phyloP scores from a whole-genome alignment of 2,329 filamentous ascomycete species.

The Paracorniculantispora psalliotae region DNA sequence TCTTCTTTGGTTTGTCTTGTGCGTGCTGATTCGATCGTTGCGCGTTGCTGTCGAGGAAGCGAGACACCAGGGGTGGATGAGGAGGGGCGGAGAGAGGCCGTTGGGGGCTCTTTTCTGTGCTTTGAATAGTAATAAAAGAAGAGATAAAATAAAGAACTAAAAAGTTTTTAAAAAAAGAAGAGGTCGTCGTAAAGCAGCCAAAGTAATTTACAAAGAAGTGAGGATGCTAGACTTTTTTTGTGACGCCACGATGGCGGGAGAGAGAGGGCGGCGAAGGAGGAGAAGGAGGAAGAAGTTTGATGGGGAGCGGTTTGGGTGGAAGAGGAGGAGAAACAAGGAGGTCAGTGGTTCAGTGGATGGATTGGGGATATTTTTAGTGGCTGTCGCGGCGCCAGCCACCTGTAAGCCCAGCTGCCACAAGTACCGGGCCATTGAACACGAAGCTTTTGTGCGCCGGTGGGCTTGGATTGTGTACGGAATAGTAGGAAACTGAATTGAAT shows the following conservation, averaged over 20 bases:
- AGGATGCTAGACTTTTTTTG: conserved; percentile 10
- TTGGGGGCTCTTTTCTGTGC: neutral
- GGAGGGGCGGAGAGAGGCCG: neutral
- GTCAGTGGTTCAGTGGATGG: too few species aligned
- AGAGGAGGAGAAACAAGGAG: too few species aligned
- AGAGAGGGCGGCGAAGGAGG: neutral
- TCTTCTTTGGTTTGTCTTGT: too few species aligned
- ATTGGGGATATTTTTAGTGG: too few species aligned
- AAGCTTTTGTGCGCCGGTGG: too few species aligned
- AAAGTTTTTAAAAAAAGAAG: conserved; percentile 1
- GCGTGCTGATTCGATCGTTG: neutral
- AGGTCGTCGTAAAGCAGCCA: neutral
- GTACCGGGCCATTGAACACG: too few species aligned
- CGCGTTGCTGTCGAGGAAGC: neutral
- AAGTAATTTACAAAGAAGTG: conserved; percentile 8
- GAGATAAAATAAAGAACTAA: conserved; percentile 10
- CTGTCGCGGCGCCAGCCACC: too few species aligned
- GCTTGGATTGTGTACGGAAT: too few species aligned
- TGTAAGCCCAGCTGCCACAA: too few species aligned
- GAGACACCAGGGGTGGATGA: neutral
- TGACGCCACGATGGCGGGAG: conserved; percentile 8
- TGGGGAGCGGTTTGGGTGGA: too few species aligned
- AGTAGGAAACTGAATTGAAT: too few species aligned
- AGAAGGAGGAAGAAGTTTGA: neutral
- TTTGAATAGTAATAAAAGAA: neutral